Percentiles rank a stretch among this genome's conserved stretches.
Evolutionary conservation across 345 rosid species (phyloP).

Genomic region (Eucalyptus marginata): DNA sequence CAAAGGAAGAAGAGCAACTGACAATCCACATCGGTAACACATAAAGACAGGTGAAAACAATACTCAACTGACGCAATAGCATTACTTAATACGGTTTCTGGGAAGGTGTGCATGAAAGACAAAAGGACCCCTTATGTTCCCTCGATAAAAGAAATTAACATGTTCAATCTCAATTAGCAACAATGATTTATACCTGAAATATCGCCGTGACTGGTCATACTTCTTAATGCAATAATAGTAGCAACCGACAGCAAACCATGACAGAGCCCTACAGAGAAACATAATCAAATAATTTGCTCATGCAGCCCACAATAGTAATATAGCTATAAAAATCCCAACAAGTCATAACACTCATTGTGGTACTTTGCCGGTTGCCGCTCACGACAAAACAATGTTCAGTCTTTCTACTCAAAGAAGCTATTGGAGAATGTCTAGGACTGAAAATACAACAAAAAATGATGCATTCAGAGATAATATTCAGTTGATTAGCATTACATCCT

Average conservation of each 20-base stretch:
- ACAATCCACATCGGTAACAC: neutral
- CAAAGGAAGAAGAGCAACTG: neutral
- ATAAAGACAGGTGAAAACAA: neutral
- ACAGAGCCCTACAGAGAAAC: constrained; percentile 54
- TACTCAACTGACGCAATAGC: neutral
- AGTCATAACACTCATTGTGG: neutral
- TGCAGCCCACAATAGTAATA: neutral
- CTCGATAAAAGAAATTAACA: neutral
- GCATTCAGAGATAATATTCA: neutral
- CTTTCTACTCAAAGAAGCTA: neutral
- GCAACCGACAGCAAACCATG: constrained; percentile 40
- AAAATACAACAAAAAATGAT: neutral
- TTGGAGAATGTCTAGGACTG: neutral
- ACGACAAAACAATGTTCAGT: neutral
- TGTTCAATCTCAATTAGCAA: neutral
- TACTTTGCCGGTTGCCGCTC: neutral
- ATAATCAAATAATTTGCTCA: neutral
- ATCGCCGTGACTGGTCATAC: constrained; percentile 74
- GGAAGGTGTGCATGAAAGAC: neutral
- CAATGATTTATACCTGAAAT: constrained; percentile 55
- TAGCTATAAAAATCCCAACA: neutral
- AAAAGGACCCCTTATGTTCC: neutral
- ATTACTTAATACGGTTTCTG: neutral
- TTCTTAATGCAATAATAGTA: constrained; percentile 68
- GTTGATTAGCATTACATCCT: neutral